Base-by-base conservation (phyloP, 2,329 filamentous ascomycete genomes). In the Diaporthe sp. region DNA sequence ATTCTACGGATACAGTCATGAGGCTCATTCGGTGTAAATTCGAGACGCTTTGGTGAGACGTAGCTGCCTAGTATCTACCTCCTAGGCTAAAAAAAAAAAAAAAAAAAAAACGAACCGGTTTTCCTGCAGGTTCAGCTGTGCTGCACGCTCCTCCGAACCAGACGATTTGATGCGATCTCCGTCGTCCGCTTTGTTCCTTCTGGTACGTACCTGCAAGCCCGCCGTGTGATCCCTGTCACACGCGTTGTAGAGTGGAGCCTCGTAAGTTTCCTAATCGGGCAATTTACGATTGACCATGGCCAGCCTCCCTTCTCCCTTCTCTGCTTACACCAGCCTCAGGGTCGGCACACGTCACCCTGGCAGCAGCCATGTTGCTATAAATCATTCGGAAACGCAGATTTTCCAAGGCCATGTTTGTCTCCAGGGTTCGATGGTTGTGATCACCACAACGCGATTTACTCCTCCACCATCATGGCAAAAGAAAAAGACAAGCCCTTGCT, bases 191-290 rank as follows among this genome's bases (percentile, higher is more conserved):
- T 19, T 17, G 37, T 27, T 50, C 42, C 17, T 50, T 7, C 27
- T 4, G 13, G 55, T 30, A 58, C 12, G 32, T 59, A 10, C 56
- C 39, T 27, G 59, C 50, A 22, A 47, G 27, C 59, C 59, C 27
- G 27, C 1, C 5, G 25, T 13, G 7, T n/a, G 27, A 65, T 25
- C 59, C 59, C 59, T 65, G 59, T 47, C 59, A 50, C 25, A 32
- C 25, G 25, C n/a, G n/a, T n/a, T n/a, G 27, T 27, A 30, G 58
- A 25, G 59, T 47, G 39, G 39, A 65, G 42, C 27, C 27, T 65
- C 59, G 59, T 65, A 65, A 65, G 42, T 65, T 65, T 65, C 59
- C 59, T 65, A 50, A 47, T 65, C 42, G 59, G 59, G 59, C 59
- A 27, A 65, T 50, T 32, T 17, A 65, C 59, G 59, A 32, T n/a